A percentile compares a stretch with the other conserved stretches of the same genome.
Evolutionary conservation across 768 basidiomycete species (phyloP).

Genomic region (Mycena epipterygia): DNA sequence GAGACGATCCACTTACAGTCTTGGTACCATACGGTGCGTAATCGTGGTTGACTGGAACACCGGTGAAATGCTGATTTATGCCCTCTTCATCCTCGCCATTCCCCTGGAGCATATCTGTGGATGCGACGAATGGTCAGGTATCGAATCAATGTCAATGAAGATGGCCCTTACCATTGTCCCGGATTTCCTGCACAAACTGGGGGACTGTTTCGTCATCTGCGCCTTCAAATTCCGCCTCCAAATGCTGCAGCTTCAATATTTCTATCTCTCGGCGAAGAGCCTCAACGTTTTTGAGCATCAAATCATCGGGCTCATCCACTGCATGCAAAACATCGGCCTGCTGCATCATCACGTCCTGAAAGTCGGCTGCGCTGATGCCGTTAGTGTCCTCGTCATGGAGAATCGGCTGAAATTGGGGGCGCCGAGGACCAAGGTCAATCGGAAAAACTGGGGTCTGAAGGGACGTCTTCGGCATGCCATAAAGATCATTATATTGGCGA

Average conservation of each 20-base stretch:
- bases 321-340: background rate
- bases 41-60: constrained; percentile 2
- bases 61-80: background rate
- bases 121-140: background rate
- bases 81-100: constrained; percentile 12
- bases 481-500: background rate
- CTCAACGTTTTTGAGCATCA: background rate
- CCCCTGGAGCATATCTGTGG: background rate
- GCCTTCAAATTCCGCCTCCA: constrained; percentile 19
- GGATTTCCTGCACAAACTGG: background rate
- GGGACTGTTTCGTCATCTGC: constrained; percentile 23
- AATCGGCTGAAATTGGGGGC: background rate
- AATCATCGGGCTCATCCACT: background rate
- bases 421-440: background rate
- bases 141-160: no score
- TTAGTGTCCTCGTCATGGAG: constrained; percentile 8
- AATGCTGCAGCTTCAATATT: background rate
- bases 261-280: background rate
- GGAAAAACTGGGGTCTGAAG: background rate
- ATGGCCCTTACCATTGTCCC: background rate
- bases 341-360: constrained; percentile 8
- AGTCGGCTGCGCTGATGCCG: background rate
- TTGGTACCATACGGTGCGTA: constrained; percentile 23
- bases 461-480: background rate
- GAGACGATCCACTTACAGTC: background rate